Evolutionary conservation across 257 asterid genomes (phyloP).

Genomic region (Voacanga thouarsii): DNA sequence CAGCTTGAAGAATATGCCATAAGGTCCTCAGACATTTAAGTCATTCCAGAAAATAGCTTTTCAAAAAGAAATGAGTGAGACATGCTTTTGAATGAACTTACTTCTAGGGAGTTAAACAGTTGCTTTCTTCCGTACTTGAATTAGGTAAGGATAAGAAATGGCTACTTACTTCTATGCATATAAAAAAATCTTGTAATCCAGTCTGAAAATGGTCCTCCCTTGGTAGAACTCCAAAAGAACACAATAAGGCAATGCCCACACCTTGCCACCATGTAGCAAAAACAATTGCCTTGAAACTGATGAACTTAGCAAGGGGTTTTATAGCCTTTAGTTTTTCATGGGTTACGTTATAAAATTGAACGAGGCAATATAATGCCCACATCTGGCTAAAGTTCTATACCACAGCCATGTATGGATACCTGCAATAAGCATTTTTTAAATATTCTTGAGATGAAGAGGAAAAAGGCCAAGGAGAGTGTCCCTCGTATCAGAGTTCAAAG

Average conservation of each 20-base stretch:
- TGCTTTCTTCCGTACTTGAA: neutral
- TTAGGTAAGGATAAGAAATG: neutral
- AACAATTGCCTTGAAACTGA: slow-evolving; percentile 94
- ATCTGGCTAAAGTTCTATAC: slow-evolving; percentile 90
- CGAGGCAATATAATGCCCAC: slow-evolving; percentile 95
- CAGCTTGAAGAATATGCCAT: neutral
- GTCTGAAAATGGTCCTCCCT: slow-evolving; percentile 59
- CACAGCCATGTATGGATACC: slow-evolving; percentile 81
- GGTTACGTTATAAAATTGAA: slow-evolving; percentile 82
- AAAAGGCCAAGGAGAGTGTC: neutral
- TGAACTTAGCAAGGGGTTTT: slow-evolving; percentile 93
- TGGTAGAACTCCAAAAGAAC: slow-evolving; percentile 55
- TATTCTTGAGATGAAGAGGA: neutral
- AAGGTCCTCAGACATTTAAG: neutral
- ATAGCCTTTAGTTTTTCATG: slow-evolving; percentile 64
- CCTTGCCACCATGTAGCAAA: slow-evolving; percentile 99
- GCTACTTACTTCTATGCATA: slow-evolving; percentile 71
- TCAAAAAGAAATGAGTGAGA: neutral
- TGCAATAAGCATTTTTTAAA: slow-evolving; percentile 26
- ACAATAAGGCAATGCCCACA: slow-evolving; percentile 75
- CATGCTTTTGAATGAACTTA: neutral
- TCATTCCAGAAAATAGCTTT: no score
- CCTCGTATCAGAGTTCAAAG: neutral
- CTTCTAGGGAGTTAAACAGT: neutral
- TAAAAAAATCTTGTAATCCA: slow-evolving; percentile 78